Conservation (phyloP, 768 basidiomycete genomes). For the Mycena capillaripes region DNA sequence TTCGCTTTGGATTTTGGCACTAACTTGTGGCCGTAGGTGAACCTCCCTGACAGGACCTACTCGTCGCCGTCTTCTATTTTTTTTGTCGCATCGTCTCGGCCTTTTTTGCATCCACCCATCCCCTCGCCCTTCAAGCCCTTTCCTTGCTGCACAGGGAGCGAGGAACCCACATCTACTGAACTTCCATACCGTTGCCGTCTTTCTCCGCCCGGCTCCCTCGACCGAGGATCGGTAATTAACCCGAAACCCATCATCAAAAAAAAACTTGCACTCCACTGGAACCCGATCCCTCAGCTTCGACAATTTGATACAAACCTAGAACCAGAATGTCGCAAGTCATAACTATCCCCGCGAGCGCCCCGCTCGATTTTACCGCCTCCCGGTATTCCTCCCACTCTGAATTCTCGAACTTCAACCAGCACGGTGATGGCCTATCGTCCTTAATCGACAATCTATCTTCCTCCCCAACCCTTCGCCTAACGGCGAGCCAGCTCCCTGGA, state of each 20-base stretch:
- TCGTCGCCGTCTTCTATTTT: background rate
- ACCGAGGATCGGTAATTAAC: constrained; percentile 66
- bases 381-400: background rate
- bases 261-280: constrained; percentile 18
- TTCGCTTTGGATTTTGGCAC: constrained; percentile 33
- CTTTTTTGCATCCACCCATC: constrained; percentile 7
- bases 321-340: constrained; percentile 58
- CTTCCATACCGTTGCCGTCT: constrained; percentile 61
- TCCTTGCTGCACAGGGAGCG: constrained; percentile 66
- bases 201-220: constrained; percentile 57
- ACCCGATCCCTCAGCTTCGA: constrained; percentile 21
- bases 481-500: constrained; percentile 72
- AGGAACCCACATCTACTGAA: constrained; percentile 61
- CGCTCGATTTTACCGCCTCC: constrained; percentile 26
- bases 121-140: constrained; percentile 43
- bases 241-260: constrained; percentile 10
- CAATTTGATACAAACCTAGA: constrained; percentile 34
- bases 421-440: constrained; percentile 54
- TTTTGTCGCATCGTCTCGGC: background rate
- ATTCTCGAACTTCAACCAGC: constrained; percentile 34
- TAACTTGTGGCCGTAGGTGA: constrained; percentile 64
- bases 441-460: constrained; percentile 50
- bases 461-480: constrained; percentile 84
- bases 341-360: constrained; percentile 41
- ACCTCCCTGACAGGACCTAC: constrained; percentile 77